phyloP scores from a whole-genome alignment of 306 rosid genomes.

The cucumber (Cucumis sativus) region Cucumber_9930_V3 NC_026657.2:9169001-9169500 shows the following conservation, averaged over 20 bases:
- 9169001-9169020: constrained; percentile 83
- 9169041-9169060: constrained; percentile 62
- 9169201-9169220: constrained; percentile 69
- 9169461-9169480: constrained; percentile 27
- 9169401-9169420: constrained; percentile 64
- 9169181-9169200: constrained; percentile 59
- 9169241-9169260: constrained; percentile 63
- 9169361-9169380: constrained; percentile 61
- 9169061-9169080: constrained; percentile 70
- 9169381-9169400: constrained; percentile 52
- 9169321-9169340: constrained; percentile 75
- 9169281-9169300: constrained; percentile 40
- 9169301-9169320: constrained; percentile 46
- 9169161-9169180: constrained; percentile 81
- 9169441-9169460: constrained; percentile 50
- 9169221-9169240: constrained; percentile 61
- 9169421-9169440: constrained; percentile 59
- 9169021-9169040: constrained; percentile 55
- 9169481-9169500: constrained; percentile 44
- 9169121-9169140: constrained; percentile 77
- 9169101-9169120: constrained; percentile 75
- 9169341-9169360: constrained; percentile 54
- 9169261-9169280: constrained; percentile 60
- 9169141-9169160: constrained; percentile 48
- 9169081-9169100: constrained; percentile 92